These are phyloP conservation scores for Cyphellophora attinorum DNA, from an alignment of 2,329 filamentous ascomycete genomes.

Conservation along the genomic window DNA sequence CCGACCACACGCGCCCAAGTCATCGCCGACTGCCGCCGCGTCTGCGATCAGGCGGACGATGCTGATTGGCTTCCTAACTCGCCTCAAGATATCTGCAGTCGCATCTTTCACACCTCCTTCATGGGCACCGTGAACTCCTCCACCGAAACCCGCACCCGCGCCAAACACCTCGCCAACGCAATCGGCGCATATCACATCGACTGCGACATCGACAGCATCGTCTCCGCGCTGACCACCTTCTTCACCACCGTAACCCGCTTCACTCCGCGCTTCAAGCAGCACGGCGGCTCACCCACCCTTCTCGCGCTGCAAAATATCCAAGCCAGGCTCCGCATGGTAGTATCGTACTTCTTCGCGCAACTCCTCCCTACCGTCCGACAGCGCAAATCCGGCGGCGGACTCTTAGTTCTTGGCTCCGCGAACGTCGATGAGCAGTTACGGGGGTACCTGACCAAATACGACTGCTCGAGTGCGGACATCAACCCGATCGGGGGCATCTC, in stretches of 20 bases:
- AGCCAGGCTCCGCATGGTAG: constrained; percentile 56
- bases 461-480: constrained; percentile 47
- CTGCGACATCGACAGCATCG: constrained; percentile 62
- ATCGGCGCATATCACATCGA: constrained; percentile 55
- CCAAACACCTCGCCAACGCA: constrained; percentile 46
- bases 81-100: constrained; percentile 50
- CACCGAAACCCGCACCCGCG: constrained; percentile 56
- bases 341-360: constrained; percentile 55
- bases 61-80: constrained; percentile 44
- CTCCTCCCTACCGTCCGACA: constrained; percentile 51
- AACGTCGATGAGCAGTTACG: constrained; percentile 47
- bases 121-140: constrained; percentile 64
- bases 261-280: constrained; percentile 51
- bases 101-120: constrained; percentile 55
- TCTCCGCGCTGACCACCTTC: constrained; percentile 48
- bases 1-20: constrained; percentile 30
- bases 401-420: constrained; percentile 58
- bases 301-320: constrained; percentile 58
- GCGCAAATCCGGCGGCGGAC: constrained; percentile 44
- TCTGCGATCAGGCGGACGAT: constrained; percentile 40
- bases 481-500: constrained; percentile 52
- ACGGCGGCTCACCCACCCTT: constrained; percentile 34
- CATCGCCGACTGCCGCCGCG: constrained; percentile 41
- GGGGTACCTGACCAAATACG: constrained; percentile 64
- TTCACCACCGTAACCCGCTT: constrained; percentile 52